Evolutionary conservation across 257 asterid species (phyloP).

Genomic region (Scutellaria galericulata): DNA sequence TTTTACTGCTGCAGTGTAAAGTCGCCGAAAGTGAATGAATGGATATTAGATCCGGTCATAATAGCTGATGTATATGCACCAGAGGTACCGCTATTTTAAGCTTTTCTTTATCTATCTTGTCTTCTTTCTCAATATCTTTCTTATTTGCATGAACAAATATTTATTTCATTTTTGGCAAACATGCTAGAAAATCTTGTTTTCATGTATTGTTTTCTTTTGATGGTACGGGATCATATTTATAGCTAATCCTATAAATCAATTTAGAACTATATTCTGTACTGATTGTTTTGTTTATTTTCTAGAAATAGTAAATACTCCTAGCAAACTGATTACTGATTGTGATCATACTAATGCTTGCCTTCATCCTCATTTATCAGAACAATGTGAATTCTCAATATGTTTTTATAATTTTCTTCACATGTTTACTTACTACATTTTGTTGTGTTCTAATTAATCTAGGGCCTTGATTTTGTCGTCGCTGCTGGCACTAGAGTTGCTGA

Average conservation of each 20-base stretch:
- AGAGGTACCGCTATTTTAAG: slow-evolving; percentile 60
- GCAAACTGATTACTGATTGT: background rate
- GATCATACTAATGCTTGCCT: background rate
- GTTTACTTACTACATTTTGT: slow-evolving; percentile 27
- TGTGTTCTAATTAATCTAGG: slow-evolving; percentile 48
- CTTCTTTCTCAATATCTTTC: slow-evolving; percentile 1
- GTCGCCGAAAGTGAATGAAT: slow-evolving; percentile 75
- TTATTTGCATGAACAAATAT: background rate
- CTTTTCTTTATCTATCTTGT: slow-evolving; percentile 19
- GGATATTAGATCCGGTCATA: slow-evolving; percentile 91
- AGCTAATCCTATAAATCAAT: background rate
- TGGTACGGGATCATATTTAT: background rate
- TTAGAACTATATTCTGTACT: slow-evolving; percentile 17
- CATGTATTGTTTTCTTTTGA: background rate
- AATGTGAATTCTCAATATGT: background rate
- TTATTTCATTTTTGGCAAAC: background rate
- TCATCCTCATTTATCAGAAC: slow-evolving; percentile 5
- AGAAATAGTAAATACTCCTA: background rate
- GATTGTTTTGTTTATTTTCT: background rate
- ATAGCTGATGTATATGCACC: slow-evolving; percentile 87
- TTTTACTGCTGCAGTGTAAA: slow-evolving; percentile 57
- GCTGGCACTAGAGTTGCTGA: slow-evolving; percentile 84
- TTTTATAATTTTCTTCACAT: background rate
- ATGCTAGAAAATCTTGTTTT: background rate
- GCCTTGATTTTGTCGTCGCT: slow-evolving; percentile 90